Percentiles rank a stretch among this genome's conserved stretches.
These are phyloP conservation scores for Diaporthe citri DNA, from an alignment of 2,329 filamentous ascomycete genomes.

Conservation along the genomic window DNA sequence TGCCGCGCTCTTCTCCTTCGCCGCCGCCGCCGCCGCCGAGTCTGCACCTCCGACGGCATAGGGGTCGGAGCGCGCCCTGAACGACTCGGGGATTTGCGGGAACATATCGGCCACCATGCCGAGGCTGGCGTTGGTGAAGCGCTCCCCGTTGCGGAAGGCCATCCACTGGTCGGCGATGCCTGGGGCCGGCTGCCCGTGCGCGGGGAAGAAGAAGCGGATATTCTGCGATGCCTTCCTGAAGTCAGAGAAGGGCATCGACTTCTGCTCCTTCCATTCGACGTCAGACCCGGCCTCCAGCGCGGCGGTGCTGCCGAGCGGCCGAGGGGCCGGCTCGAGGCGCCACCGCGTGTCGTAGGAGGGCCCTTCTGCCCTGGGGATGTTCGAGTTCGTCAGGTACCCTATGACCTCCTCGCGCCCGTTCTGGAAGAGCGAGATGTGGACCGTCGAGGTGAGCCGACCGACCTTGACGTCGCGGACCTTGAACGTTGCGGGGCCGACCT, in stretches of 20 bases:
- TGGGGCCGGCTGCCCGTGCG: constrained; percentile 34
- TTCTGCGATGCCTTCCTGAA: constrained; percentile 46
- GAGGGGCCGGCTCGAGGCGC: constrained; percentile 16
- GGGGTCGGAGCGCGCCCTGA: not conserved
- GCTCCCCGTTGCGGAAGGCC: constrained; percentile 68
- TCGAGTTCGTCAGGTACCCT: constrained; percentile 56
- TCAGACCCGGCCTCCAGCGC: constrained; percentile 1
- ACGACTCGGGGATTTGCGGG: constrained; percentile 27
- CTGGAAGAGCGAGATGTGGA: constrained; percentile 59
- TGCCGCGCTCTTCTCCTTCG: not conserved
- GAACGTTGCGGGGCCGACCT: constrained; percentile 54
- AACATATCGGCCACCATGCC: constrained; percentile 64
- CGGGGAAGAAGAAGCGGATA: constrained; percentile 49
- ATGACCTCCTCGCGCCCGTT: constrained; percentile 49
- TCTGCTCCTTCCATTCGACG: constrained; percentile 24
- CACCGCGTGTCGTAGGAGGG: constrained; percentile 19
- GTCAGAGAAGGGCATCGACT: constrained; percentile 38
- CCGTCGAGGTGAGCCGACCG: constrained; percentile 49
- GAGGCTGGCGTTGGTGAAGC: constrained; percentile 74
- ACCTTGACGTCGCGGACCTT: constrained; percentile 57
- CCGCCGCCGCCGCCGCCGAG: not conserved
- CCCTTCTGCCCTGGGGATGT: constrained; percentile 34
- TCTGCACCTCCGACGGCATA: not conserved
- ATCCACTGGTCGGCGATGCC: constrained; percentile 75
- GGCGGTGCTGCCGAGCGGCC: not conserved